Percentiles rank a stretch among this genome's conserved stretches.
phyloP scores from a whole-genome alignment of 2,329 filamentous ascomycete genomes.

The Dothistroma pini region DNA sequence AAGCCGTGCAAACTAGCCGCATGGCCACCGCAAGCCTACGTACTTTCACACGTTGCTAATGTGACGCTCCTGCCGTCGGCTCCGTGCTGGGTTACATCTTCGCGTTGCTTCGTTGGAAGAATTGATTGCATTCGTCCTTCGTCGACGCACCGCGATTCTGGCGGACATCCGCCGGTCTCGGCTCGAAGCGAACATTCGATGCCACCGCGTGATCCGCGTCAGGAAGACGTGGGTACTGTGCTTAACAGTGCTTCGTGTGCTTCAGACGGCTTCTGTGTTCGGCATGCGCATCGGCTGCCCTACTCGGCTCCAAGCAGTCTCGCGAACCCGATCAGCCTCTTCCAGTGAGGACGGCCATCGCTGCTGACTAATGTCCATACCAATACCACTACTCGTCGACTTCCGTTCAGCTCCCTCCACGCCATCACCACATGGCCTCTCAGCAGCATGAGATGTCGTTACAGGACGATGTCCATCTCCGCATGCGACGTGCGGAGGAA shows the following conservation, averaged over 20 bases:
- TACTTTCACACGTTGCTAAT: background rate
- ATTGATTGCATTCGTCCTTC: background rate
- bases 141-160: background rate
- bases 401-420: no score
- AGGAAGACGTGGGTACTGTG: background rate
- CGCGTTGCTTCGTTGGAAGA: background rate
- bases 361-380: background rate
- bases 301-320: background rate
- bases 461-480: background rate
- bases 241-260: background rate
- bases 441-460: background rate
- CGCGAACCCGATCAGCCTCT: background rate
- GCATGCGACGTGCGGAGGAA: background rate
- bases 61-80: background rate
- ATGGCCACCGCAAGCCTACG: background rate
- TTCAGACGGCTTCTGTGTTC: background rate
- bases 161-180: background rate
- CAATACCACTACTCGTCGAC: no score
- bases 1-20: background rate
- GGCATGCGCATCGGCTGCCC: background rate
- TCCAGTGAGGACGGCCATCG: background rate
- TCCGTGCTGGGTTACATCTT: background rate
- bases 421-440: no score
- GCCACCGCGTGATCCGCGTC: background rate
- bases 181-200: background rate